These are phyloP conservation scores for Sporothrix humicola DNA, from an alignment of 2,329 filamentous ascomycete genomes.

Conservation along the genomic window DNA sequence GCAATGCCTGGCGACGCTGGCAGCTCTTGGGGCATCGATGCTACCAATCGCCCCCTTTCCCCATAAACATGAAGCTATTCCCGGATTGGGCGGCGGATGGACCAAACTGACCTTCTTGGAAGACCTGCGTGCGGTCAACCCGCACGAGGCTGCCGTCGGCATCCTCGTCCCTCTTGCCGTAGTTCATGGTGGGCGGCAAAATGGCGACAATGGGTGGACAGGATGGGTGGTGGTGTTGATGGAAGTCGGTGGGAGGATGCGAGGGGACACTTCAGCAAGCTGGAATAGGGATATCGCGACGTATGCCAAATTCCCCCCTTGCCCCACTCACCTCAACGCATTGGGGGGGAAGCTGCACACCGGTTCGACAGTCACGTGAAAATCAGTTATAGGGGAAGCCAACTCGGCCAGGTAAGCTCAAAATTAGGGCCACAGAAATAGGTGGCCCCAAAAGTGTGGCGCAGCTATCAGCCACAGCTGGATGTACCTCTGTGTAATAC, in stretches of 20 bases:
- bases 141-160: slow-evolving; percentile 91
- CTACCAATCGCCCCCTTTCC: not conserved
- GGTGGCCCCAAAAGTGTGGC: not conserved
- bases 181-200: slow-evolving; percentile 73
- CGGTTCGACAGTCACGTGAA: slow-evolving; percentile 30
- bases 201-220: slow-evolving; percentile 27
- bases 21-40: not conserved
- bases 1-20: not conserved
- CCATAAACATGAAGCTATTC: slow-evolving; percentile 33
- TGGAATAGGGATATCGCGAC: slow-evolving; percentile 38
- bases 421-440: slow-evolving; percentile 12
- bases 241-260: slow-evolving; percentile 23
- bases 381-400: not conserved
- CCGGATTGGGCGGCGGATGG: slow-evolving; percentile 38
- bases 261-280: slow-evolving; percentile 34
- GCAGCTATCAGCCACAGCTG: not conserved
- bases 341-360: slow-evolving; percentile 27
- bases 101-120: slow-evolving; percentile 82
- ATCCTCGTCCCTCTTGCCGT: slow-evolving; percentile 99
- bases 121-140: slow-evolving; percentile 96
- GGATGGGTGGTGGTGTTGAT: slow-evolving; percentile 21
- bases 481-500: not conserved
- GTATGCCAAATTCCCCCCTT: slow-evolving; percentile 38
- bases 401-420: not conserved
- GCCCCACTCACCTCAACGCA: slow-evolving; percentile 35